Evolutionary conservation across 176 grass and related monocot species (phyloP).

Genomic region (Secale cereale): DNA sequence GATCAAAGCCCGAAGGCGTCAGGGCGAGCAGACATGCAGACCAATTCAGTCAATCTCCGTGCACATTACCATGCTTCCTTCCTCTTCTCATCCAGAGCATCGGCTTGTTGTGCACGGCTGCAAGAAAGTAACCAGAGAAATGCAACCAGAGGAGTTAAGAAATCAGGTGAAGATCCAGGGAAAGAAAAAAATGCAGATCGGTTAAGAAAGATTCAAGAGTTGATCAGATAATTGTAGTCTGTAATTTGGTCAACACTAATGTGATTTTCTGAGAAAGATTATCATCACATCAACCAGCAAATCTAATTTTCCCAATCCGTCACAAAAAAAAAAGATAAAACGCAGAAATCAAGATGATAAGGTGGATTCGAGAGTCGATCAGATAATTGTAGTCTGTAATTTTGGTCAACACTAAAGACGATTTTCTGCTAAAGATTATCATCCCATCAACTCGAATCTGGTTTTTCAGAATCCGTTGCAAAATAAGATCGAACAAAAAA

Average conservation of each 20-base stretch:
- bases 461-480: not conserved
- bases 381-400: conserved; percentile 82
- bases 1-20: conserved; percentile 65
- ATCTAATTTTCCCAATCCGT: not conserved
- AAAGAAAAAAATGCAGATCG: not conserved
- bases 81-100: conserved; percentile 47
- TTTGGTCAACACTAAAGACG: conserved; percentile 13
- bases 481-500: not conserved
- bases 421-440: conserved; percentile 33
- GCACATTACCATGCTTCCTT: conserved; percentile 79
- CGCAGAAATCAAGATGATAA: not conserved
- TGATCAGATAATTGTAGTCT: conserved; percentile 89
- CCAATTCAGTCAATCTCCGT: conserved; percentile 36
- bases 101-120: conserved; percentile 57
- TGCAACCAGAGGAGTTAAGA: not conserved
- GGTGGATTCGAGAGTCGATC: conserved; percentile 18
- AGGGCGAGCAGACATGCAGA: conserved; percentile 73
- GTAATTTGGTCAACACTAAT: conserved; percentile 31
- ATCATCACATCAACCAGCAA: conserved; percentile 47
- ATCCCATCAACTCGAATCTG: conserved; percentile 28
- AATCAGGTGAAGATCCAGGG: fast-evolving
- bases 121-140: fast-evolving
- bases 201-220: not conserved
- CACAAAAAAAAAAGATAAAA: not conserved
- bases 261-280: conserved; percentile 28